Base-by-base conservation (phyloP, 1,139 yeast genomes). In the Debaryomycetaceae sp. region DNA sequence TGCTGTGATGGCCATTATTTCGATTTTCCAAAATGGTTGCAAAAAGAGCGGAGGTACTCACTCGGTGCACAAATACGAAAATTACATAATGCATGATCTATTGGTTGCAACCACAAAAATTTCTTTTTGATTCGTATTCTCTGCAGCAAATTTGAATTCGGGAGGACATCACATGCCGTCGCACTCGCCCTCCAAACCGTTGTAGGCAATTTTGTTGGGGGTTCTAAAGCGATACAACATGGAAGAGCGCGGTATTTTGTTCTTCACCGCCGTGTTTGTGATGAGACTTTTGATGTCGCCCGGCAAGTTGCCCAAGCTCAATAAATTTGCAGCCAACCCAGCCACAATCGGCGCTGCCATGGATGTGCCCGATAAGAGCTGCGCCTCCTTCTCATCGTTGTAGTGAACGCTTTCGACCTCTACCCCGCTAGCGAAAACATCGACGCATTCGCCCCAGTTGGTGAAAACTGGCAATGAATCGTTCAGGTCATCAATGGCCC, bases 371-470 rank as follows among this genome's bases (percentile, higher is more conserved):
- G 93, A 78, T 39, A 80, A 66, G 4, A 52, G 44, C 28, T 63
- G 72, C 1, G 75, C 61, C 3, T 40, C 30, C 9, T 35, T 39
- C 16, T 37, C 27, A 28, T 50, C 48, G 13, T 34, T 36, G 8
- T 49, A 57, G 29, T 59, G 52, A 9, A 71, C 69, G 45, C 80
- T 76, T 32, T 51, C 57, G 2, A 88, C 79, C 28, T 65, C 62
- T 0, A 81, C 83, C 0, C 96, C 96, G 26, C 91, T 75, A 0
- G 95, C 88, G 57, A 83, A 82, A 1, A 83, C 65, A 49, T 85
- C 88, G 4, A 88, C 94, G 53, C 96, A 86, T 17, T 68, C 65
- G 0, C 95, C 96, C 91, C 93, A 86, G 46, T 88, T 86, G 9
- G 93, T 75, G 44, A 86, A 88, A 3, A 71, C 53, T 0, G 96